Base-by-base conservation (phyloP, 345 rosid species). In the Brassica cretica region DNA sequence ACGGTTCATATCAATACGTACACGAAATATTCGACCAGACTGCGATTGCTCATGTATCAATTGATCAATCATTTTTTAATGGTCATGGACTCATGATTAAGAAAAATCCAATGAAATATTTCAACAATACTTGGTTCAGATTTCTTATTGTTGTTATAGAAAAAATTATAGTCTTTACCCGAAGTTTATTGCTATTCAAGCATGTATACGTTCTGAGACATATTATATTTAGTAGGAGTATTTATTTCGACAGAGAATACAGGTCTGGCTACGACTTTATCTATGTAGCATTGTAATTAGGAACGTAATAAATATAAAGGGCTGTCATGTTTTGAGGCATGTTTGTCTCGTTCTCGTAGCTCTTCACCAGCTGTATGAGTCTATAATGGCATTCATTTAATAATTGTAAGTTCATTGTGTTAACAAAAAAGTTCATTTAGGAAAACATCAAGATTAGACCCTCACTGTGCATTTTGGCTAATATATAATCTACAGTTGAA, bases 281-380 rank as follows among this genome's bases (percentile, higher is more conserved):
- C 30, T 14, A 18, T 14, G 53, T 69, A 44, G 62, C 74, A 68
- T 68, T 61, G 74, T 76, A 76, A 71, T 77, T 77, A 77, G 80
- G 76, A 64, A 77, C 64, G 71, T 77, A 77, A 63, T 37, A 64
- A 70, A 71, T 77, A 49, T 32, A 70, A 70, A 51, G 64, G 65
- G 64, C 64, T 15, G 64, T 62, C 70, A 70, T 70, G 21, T 70
- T 77, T 64, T 71, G 71, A 70, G 46, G 80, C 80, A 77, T 77
- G 71, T 71, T 55, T 77, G 80, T 77, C 80, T 64, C 80, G 65
- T 70, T 77, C 80, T 64, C 80, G 65, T 70, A 15, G 64, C 64
- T 64, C 71, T 70, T 62, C 32, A 62, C 80, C 53, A 41, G 63
- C 61, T 68, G 3, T 12, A 46, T 53, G 58, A 15, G 58, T 53